Evolutionary conservation across 305 asterid genomes (phyloP), one percentile per base, ranked within the genome.

Genomic region (Fraxinus ornus): DNA sequence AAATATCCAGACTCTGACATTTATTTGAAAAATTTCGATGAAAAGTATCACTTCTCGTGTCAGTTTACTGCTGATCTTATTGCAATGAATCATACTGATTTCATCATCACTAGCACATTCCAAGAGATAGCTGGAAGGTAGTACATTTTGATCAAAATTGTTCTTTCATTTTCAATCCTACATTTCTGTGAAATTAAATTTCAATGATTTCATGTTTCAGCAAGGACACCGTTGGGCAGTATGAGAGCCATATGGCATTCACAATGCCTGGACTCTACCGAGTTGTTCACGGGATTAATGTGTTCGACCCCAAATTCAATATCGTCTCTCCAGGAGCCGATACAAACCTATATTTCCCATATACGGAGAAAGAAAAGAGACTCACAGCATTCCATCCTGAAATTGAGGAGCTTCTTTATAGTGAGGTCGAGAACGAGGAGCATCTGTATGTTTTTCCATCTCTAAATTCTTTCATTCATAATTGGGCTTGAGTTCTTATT

Each of bases 81-180:
- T 76, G 97, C 97, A 15, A 93, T 93, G 97, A 92, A 93, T 74
- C 97, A 93, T 76, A 90, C 95, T 0, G 97, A 93, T 62, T 93
- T 93, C 92, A 93, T 93, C 82, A 93, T 93, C 85, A 92, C 97
- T 28, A 93, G 97, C 90, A 93, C 97, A 7, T 92, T 92, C 87
- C 97, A 93, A 80, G 97, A 93, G 83, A 93, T 93, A 79, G 97
- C 97, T 22, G 97, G 97, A 91, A 93, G 91, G 98, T 92, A 7
- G 81, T 30, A 13, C 7, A 19, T 36, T 66, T 75, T 17, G 1
- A 55, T 55, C 66, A 55, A 55, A 55, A 55, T 6, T n/a, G 24
- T 55, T 55, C 66, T 55, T 55, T 55, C 9, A 5, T 32, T 66
- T 8, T 75, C 15, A 55, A 21, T 37, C 19, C 28, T 3, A 37